These are phyloP conservation scores for Inosperma sp. DNA, from an alignment of 768 basidiomycete genomes.

Conservation along the genomic window DNA sequence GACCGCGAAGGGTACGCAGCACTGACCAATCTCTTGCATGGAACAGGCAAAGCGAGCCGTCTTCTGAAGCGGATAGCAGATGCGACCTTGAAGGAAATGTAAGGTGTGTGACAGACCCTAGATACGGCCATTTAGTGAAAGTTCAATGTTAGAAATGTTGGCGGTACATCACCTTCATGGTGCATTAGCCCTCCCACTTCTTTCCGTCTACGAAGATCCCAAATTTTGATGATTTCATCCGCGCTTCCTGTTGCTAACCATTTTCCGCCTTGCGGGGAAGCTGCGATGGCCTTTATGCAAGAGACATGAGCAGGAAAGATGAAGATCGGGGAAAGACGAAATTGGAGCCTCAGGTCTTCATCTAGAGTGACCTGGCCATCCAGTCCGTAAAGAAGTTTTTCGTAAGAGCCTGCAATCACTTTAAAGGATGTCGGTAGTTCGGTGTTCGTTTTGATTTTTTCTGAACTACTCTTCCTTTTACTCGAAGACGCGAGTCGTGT, in stretches of 20 bases:
- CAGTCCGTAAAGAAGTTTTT: constrained; percentile 91
- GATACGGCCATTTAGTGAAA: not conserved
- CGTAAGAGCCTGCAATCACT: constrained; percentile 90
- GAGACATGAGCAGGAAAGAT: constrained; percentile 97
- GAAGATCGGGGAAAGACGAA: constrained; percentile 72
- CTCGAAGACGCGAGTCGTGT: too few species aligned
- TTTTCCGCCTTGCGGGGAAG: constrained; percentile 85
- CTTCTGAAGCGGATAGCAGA: constrained; percentile 87
- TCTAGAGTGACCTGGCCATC: constrained; percentile 52
- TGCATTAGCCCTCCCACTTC: constrained; percentile 95
- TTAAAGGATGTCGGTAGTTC: constrained; percentile 64
- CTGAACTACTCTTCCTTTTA: not conserved
- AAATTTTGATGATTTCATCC: constrained; percentile 97
- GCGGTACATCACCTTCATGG: constrained; percentile 69
- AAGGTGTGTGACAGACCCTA: constrained; percentile 90
- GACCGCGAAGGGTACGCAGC: constrained; percentile 82
- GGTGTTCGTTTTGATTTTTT: not conserved
- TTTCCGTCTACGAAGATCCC: constrained; percentile 88
- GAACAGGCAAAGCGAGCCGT: constrained; percentile 87
- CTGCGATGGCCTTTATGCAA: constrained; percentile 85
- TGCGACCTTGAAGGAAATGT: constrained; percentile 85
- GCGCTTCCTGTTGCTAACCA: constrained; percentile 94
- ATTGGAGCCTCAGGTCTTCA: constrained; percentile 30
- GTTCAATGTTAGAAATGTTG: not conserved
- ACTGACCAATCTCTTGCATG: constrained; percentile 92